Evolutionary conservation across 75 land plant genomes (phyloP).

Genomic region (Adiantum capillusveneris): DNA sequence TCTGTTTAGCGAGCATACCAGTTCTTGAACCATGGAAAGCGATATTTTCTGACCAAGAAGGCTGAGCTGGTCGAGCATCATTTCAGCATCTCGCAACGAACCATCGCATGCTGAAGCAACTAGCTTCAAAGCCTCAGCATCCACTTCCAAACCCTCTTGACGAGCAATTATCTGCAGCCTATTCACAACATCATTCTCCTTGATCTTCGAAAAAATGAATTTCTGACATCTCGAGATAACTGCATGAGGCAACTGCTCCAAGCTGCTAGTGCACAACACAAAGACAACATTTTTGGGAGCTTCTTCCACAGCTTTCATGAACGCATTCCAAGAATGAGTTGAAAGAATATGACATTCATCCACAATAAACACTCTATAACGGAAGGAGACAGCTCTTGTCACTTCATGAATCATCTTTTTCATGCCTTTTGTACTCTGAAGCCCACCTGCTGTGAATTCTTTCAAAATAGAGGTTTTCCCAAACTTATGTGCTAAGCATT

Average conservation of each 20-base stretch:
- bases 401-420: slow-evolving; percentile 32
- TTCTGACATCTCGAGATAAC: slow-evolving; percentile 84
- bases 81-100: slow-evolving; percentile 93
- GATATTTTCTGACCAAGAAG: slow-evolving; percentile 80
- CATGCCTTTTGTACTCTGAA: slow-evolving; percentile 42
- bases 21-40: slow-evolving; percentile 75
- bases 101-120: slow-evolving; percentile 86
- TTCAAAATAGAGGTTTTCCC: slow-evolving; percentile 52
- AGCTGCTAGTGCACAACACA: slow-evolving; percentile 54
- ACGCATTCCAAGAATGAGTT: slow-evolving; percentile 69
- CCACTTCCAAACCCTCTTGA: slow-evolving; percentile 70
- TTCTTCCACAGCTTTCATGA: slow-evolving; percentile 71
- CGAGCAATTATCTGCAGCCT: slow-evolving; percentile 59
- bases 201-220: slow-evolving; percentile 79
- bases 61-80: slow-evolving; percentile 88
- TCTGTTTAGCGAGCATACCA: slow-evolving; percentile 47
- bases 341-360: slow-evolving; percentile 76
- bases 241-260: slow-evolving; percentile 78
- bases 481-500: slow-evolving; percentile 49
- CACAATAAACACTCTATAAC: slow-evolving; percentile 63
- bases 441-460: slow-evolving; percentile 64
- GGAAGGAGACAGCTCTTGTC: slow-evolving; percentile 23
- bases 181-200: slow-evolving; percentile 68
- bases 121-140: slow-evolving; percentile 71
- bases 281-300: slow-evolving; percentile 76